Conservation (phyloP, 2,329 filamentous ascomycete species). For the Alternaria alternata region DNA sequence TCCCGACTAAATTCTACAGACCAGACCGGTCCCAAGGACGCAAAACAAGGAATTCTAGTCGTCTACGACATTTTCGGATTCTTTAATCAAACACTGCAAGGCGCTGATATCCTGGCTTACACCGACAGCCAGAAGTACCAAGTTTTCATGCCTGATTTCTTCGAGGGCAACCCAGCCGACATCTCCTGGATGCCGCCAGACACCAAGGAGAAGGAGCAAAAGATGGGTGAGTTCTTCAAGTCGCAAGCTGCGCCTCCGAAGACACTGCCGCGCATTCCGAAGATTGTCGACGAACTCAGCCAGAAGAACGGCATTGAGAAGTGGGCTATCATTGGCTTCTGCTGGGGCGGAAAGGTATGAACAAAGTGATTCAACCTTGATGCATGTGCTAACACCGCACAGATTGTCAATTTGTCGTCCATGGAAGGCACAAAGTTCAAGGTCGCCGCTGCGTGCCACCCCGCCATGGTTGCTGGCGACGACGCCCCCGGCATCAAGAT, state of each 20-base stretch:
- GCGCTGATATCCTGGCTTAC: conserved; percentile 68
- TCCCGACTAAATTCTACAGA: conserved; percentile 48
- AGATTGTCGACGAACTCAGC: conserved; percentile 63
- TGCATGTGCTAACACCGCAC: background rate
- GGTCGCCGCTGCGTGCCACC: conserved; percentile 64
- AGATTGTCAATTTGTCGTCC: conserved; percentile 65
- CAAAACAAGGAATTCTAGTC: conserved; percentile 65
- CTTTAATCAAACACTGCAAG: conserved; percentile 69
- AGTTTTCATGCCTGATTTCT: conserved; percentile 93
- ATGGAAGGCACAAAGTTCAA: conserved; percentile 64
- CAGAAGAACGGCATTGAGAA: conserved; percentile 58
- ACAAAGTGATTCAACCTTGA: background rate
- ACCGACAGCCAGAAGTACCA: conserved; percentile 73
- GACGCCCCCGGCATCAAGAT: conserved; percentile 65
- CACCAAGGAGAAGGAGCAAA: conserved; percentile 67
- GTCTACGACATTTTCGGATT: conserved; percentile 71
- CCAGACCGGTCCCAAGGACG: conserved; percentile 63
- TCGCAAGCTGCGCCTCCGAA: conserved; percentile 65
- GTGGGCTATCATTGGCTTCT: conserved; percentile 69
- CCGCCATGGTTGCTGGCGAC: conserved; percentile 67
- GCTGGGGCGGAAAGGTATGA: conserved; percentile 64
- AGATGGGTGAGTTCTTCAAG: conserved; percentile 67
- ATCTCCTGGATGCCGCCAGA: conserved; percentile 69
- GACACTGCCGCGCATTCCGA: conserved; percentile 63
- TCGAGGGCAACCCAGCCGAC: conserved; percentile 75